A percentile compares a stretch with the other conserved stretches of the same genome.
phyloP scores from a whole-genome alignment of 345 rosid species.

The Hibiscus trionum region DNA sequence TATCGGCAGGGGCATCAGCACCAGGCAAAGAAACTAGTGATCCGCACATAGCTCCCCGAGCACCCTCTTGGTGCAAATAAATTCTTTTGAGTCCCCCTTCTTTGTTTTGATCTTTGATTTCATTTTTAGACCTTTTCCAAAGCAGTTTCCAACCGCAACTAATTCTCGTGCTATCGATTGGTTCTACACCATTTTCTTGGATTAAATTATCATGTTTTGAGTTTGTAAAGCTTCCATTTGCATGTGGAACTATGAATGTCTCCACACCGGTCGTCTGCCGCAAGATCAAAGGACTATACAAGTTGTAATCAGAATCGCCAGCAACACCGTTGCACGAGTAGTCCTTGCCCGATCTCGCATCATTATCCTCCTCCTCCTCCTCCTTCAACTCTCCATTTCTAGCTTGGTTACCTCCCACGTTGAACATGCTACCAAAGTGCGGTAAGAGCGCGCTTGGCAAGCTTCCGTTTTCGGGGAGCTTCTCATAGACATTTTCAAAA shows the following conservation, averaged over 20 bases:
- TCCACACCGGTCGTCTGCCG: conserved; percentile 75
- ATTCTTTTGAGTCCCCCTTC: conserved; percentile 76
- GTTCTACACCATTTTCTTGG: conserved; percentile 49
- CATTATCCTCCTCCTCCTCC: conserved; percentile 43
- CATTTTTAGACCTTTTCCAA: conserved; percentile 85
- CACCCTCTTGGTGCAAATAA: conserved; percentile 71
- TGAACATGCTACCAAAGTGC: conserved; percentile 93
- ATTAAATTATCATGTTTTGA: conserved; percentile 49
- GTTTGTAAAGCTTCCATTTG: conserved; percentile 45
- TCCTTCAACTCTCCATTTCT: conserved; percentile 83
- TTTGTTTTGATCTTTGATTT: conserved; percentile 56
- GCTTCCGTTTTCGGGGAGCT: conserved; percentile 65
- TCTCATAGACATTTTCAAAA: conserved; percentile 80
- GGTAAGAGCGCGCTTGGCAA: conserved; percentile 88
- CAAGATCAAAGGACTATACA: conserved; percentile 83
- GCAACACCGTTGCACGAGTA: conserved; percentile 53
- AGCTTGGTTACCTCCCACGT: conserved; percentile 69
- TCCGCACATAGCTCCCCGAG: conserved; percentile 54
- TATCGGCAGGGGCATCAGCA: conserved; percentile 39
- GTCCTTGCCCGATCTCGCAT: conserved; percentile 58
- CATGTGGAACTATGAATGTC: conserved; percentile 43
- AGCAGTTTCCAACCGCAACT: conserved; percentile 98
- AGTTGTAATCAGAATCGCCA: conserved; percentile 60
- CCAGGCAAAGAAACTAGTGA: conserved; percentile 58
- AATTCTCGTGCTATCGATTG: conserved; percentile 47